Evolutionary conservation across 768 basidiomycete species (phyloP), one percentile per base, ranked within the genome.

Genomic region (Leucocoprinus sp.): DNA sequence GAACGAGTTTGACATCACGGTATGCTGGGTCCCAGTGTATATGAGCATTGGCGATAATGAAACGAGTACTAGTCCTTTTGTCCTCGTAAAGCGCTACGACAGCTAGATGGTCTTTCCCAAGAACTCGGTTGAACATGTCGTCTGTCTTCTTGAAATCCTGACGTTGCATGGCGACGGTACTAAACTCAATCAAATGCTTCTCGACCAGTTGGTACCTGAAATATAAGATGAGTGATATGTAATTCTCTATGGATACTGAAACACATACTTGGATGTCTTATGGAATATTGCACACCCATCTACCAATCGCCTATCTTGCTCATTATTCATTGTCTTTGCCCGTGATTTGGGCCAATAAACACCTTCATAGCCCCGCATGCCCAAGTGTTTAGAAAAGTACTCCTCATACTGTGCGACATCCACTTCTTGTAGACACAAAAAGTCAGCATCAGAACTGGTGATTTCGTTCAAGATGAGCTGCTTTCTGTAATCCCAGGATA

Each of bases 101-200:
- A 37, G 92, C 92, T 52, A 98, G 88, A 58, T 97, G 80, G 64
- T 98, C 95, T 61, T 91, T 89, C 51, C 86, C 85, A 54, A 97
- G 76, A 44, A 98, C 92, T 24, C 96, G 91, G 59, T 97, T 97
- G 76, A 97, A 98, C 93, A 98, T 93, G 69, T 97, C 95, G 57
- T 98, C 93, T 14, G 92, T 95, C 67, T 93, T 92, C 72, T 92
- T 91, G 69, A 93, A 91, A 61, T 93, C 92, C 40, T 84, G 79
- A 21, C 92, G 80, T 55, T 91, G 87, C 78, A 97, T 85, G 15
- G 93, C 95, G 51, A 93, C 75, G 27, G 86, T 76, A 59, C 84
- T 88, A 68, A 93, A 99, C 62, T 98, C 96, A 58, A 98, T 75
- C 31, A 93, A 78, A 43, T 93, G 84, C 54, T 87, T 88, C 69